phyloP scores from a whole-genome alignment of 768 basidiomycete species.

The Astraeus odoratus region DNA sequence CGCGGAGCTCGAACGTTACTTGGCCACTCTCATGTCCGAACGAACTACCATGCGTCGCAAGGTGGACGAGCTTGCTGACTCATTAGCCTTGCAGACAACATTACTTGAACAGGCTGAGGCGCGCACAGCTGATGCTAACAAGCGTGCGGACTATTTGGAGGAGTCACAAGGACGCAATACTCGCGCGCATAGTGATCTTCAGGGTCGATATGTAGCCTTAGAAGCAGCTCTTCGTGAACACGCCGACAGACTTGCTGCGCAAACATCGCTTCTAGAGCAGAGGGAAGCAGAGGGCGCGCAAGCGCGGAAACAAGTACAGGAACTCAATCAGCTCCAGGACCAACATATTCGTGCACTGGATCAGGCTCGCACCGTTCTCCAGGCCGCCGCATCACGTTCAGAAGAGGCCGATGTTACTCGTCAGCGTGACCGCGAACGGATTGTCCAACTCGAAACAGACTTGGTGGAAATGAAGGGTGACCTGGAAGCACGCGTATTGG shows the following conservation, averaged over 20 bases:
- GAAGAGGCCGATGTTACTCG: slow-evolving; percentile 75
- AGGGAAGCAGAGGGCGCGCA: slow-evolving; percentile 70
- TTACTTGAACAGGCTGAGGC: slow-evolving; percentile 76
- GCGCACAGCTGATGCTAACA: slow-evolving; percentile 63
- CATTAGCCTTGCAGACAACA: slow-evolving; percentile 69
- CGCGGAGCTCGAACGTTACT: slow-evolving; percentile 63
- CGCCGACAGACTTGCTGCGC: slow-evolving; percentile 61
- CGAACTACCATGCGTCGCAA: slow-evolving; percentile 63
- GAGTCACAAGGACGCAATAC: slow-evolving; percentile 56
- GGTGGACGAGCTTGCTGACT: slow-evolving; percentile 63
- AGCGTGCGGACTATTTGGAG: slow-evolving; percentile 71
- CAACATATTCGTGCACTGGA: slow-evolving; percentile 86
- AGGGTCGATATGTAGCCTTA: slow-evolving; percentile 49
- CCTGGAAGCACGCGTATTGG: slow-evolving; percentile 65
- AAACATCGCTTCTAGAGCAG: slow-evolving; percentile 70
- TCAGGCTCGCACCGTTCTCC: slow-evolving; percentile 72
- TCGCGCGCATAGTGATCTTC: slow-evolving; percentile 64
- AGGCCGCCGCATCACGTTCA: slow-evolving; percentile 67
- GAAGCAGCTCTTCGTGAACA: slow-evolving; percentile 72
- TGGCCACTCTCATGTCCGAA: slow-evolving; percentile 55
- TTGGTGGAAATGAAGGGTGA: slow-evolving; percentile 75
- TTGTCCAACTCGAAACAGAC: slow-evolving; percentile 66
- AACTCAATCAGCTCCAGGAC: slow-evolving; percentile 62
- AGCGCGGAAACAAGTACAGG: slow-evolving; percentile 61
- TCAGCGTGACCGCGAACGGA: slow-evolving; percentile 61